phyloP scores from a whole-genome alignment of 2,329 filamentous ascomycete species.

The Microdochium trichocladiopsis region DNA sequence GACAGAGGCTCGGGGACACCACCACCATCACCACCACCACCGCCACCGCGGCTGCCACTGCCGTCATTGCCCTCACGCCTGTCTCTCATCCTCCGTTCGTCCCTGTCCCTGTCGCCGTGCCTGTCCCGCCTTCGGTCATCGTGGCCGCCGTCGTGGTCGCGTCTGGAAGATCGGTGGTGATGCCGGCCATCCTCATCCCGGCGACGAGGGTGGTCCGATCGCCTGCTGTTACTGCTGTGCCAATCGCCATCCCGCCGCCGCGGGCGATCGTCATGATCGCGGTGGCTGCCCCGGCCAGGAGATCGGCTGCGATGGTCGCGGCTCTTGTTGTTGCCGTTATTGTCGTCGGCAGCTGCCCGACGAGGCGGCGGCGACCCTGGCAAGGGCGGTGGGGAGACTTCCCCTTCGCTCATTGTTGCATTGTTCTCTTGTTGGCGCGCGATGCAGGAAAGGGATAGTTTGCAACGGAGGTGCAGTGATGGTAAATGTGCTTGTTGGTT shows the following conservation, averaged over 20 bases:
- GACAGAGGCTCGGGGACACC: neutral
- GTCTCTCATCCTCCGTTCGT: neutral
- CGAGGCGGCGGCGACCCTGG: neutral
- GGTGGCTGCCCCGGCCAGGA: neutral
- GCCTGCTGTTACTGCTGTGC: neutral
- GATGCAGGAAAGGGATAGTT: neutral
- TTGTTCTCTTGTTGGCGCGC: neutral
- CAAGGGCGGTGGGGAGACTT: neutral
- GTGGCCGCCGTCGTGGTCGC: neutral
- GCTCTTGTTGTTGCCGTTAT: neutral
- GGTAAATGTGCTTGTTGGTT: too few relatives aligned
- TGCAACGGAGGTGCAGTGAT: too few relatives aligned
- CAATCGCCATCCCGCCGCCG: neutral
- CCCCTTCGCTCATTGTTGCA: neutral
- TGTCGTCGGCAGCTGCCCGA: neutral
- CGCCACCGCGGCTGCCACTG: neutral
- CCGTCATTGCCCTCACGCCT: neutral
- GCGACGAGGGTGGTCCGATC: neutral
- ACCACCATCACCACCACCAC: neutral
- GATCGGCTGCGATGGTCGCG: neutral
- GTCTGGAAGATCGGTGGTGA: neutral
- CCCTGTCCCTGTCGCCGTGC: neutral
- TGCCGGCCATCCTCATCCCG: neutral
- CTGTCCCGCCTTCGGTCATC: neutral
- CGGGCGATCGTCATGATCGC: neutral